Percentiles rank a stretch among this genome's conserved stretches.
Evolutionary conservation across 768 basidiomycete genomes (phyloP).

Genomic region (Cubamyces lactineus): DNA sequence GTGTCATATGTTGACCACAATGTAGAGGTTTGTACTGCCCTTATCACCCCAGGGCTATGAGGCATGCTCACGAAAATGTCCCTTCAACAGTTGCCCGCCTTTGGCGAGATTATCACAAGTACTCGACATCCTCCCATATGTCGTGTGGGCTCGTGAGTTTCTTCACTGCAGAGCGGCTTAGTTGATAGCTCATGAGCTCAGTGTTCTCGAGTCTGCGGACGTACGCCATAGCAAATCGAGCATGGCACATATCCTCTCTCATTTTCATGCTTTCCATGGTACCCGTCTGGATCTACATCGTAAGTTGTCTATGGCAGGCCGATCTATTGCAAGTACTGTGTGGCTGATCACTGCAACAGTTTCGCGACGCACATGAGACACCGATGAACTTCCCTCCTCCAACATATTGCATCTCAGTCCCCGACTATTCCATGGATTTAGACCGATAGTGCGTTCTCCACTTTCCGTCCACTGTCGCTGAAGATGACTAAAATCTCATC

Average conservation of each 20-base stretch:
- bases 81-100: background rate
- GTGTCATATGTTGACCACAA: background rate
- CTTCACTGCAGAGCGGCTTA: background rate
- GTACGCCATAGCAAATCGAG: slow-evolving; percentile 4
- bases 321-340: background rate
- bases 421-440: background rate
- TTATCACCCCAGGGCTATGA: background rate
- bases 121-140: slow-evolving; percentile 8
- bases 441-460: background rate
- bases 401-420: background rate
- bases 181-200: background rate
- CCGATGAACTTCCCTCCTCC: background rate
- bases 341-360: background rate
- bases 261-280: slow-evolving; percentile 1
- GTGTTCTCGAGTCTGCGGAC: slow-evolving; percentile 13
- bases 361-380: background rate
- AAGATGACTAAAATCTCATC: background rate
- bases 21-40: background rate
- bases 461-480: background rate
- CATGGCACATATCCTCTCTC: slow-evolving; percentile 6
- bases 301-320: background rate
- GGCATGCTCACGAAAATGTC: background rate
- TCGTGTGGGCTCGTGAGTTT: slow-evolving; percentile 9
- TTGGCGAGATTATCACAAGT: slow-evolving; percentile 6
- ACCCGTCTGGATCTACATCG: slow-evolving; percentile 14